Base-by-base conservation (phyloP, 768 basidiomycete species). In the Candolleomyces eurysporus region DNA sequence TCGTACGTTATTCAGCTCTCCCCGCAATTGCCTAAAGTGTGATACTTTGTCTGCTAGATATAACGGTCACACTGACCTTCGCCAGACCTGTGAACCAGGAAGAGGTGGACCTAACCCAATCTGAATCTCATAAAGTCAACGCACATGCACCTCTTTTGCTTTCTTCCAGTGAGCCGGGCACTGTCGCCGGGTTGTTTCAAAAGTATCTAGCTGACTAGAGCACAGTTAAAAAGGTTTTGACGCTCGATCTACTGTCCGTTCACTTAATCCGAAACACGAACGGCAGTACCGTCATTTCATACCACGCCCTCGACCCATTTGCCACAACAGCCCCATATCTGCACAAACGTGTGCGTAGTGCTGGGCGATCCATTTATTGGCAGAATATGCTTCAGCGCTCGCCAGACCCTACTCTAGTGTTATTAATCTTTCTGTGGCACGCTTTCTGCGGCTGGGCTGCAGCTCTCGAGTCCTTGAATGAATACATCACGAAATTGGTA, bases 401-500 rank as follows among this genome's bases (percentile, higher is more conserved):
- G 1, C 68, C 68, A 9, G 83, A 84, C 61, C 81, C 82, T 2
- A 83, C 83, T 0, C 81, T 83, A 55, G 56, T 82, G 0, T 70
- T 84, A 36, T 63, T 84, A 22, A 72, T 79, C 6, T 73, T 77
- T 22, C 66, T 84, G 26, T 84, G 82, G 83, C 79, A 84, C 56
- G 76, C 81, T 4, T 58, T 83, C 45, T 84, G 83, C 63, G 78
- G 79, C 1, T 84, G 82, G 81, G 83, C 84, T 56, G 76, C 84
- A 65, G 73, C 80, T 0, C 67, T 84, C 5, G 83, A 83, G 61
- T 64, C 66, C 19, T 68, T 84, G 22, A 82, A 82, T 57, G 61
- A 67, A 2, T 76, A 83, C 61, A 74, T 84, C 45, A 77, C 71
- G 62, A 63, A 57, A 39, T 71, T 83, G 42, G 82, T 83, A 58